Base-by-base conservation (phyloP, 2,329 filamentous ascomycete species). In the Scedosporium minutisporum region DNA sequence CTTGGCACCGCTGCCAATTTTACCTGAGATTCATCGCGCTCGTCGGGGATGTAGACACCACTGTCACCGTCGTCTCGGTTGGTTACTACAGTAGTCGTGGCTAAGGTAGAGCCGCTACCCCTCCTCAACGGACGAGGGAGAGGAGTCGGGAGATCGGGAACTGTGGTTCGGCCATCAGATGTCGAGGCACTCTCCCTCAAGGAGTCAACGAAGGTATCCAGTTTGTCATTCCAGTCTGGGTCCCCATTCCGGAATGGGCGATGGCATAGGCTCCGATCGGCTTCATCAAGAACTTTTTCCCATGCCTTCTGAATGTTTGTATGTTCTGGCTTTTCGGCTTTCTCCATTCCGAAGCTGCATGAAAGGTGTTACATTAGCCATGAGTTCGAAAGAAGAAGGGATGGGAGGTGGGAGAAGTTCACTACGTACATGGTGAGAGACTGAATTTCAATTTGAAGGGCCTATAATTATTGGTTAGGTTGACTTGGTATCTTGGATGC, bases 391-490 rank as follows among this genome's bases (percentile, higher is more conserved):
- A 60, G 58, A 4, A 48, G 16, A 10, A 23, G 58, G 14, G 10
- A 23, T 29, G n/a, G 27, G 27, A 42, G 21, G 41, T 6, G 58
- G 6, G 12, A 18, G 21, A 25, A 18, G 10, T 25, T 25, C 9
- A 44, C 44, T 18, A n/a, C 59, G 10, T 41, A 51, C 59, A 53
- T 9, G 10, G 44, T 12, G 9, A 61, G 59, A 9, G 44, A 21
- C 44, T 61, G 59, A 12, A 61, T 25, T 33, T 61, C 44, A 16
- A 51, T 44, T n/a, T 60, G 58, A 27, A 60, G 41, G 21, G 58
- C 58, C 58, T 60, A n/a, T 60, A 14, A 6, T 16, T 57, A 18
- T 48, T 48, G 44, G n/a, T 48, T 48, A 48, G 44, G 21, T 18
- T 7, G n/a, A 16, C 25, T 48, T 6, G n/a, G 7, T 23, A 6